Evolutionary conservation across 805 yeast genomes (phyloP).

Genomic region (Hanseniaspora meyeri): DNA sequence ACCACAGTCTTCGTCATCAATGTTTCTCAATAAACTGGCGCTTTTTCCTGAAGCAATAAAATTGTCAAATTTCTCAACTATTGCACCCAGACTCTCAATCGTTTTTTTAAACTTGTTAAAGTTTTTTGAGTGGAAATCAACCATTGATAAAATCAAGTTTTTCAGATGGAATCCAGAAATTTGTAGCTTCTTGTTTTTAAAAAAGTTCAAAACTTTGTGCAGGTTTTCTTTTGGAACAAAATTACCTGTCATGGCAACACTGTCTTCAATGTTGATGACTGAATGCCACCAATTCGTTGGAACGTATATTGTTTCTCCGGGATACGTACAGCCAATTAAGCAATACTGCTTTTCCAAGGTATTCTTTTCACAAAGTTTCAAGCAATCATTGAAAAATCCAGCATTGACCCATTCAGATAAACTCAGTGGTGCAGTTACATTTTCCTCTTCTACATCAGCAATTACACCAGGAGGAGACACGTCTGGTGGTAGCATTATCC

Average conservation of each 20-base stretch:
- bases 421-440: conserved; percentile 85
- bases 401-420: conserved; percentile 81
- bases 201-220: conserved; percentile 50
- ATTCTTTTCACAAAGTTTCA: conserved; percentile 36
- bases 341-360: conserved; percentile 28
- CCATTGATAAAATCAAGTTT: conserved; percentile 33
- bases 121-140: conserved; percentile 15
- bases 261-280: conserved; percentile 72
- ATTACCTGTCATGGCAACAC: conserved; percentile 81
- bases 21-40: conserved; percentile 14
- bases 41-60: neutral
- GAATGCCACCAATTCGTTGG: conserved; percentile 98
- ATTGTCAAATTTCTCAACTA: conserved; percentile 25
- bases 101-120: conserved; percentile 15
- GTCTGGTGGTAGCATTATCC: conserved; percentile 81
- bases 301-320: conserved; percentile 77
- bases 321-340: conserved; percentile 58
- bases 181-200: conserved; percentile 55
- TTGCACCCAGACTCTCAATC: conserved; percentile 18
- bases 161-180: conserved; percentile 66
- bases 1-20: conserved; percentile 52
- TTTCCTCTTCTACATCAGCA: conserved; percentile 64
- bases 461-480: conserved; percentile 75
- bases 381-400: conserved; percentile 65
- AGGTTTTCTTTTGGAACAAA: conserved; percentile 62